A percentile compares a stretch with the other conserved stretches of the same genome.
These are phyloP conservation scores for Lactarius sp. DNA, from an alignment of 768 basidiomycete species.

Conservation along the genomic window DNA sequence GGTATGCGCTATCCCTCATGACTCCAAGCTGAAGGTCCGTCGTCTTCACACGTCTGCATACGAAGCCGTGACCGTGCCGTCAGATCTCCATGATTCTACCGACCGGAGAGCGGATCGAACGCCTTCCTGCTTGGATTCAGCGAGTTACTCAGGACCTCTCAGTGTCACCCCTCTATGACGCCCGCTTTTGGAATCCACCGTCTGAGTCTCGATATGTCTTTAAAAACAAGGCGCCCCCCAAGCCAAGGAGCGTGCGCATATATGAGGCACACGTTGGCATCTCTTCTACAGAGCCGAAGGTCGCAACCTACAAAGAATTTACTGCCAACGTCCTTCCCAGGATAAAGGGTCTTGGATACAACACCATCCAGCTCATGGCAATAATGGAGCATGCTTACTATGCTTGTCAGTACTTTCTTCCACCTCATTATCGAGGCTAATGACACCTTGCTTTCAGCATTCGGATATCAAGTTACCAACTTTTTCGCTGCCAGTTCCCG, in stretches of 20 bases:
- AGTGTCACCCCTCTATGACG: slow-evolving; percentile 90
- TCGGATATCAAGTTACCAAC: slow-evolving; percentile 96
- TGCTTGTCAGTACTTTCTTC: slow-evolving; percentile 59
- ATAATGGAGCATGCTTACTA: slow-evolving; percentile 98
- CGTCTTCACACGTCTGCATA: neutral
- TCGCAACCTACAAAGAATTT: slow-evolving; percentile 96
- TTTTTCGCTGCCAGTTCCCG: slow-evolving; percentile 97
- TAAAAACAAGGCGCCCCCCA: slow-evolving; percentile 68
- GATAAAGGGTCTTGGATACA: slow-evolving; percentile 91
- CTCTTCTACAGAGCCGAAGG: slow-evolving; percentile 78
- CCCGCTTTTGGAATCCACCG: slow-evolving; percentile 98
- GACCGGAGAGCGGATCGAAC: slow-evolving; percentile 76
- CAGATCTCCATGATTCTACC: slow-evolving; percentile 92
- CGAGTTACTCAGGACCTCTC: slow-evolving; percentile 92
- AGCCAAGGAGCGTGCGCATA: slow-evolving; percentile 66
- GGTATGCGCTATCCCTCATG: slow-evolving; percentile 82
- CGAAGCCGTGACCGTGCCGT: neutral
- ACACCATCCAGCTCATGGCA: slow-evolving; percentile 97
- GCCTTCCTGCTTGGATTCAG: slow-evolving; percentile 89
- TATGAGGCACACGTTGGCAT: slow-evolving; percentile 99
- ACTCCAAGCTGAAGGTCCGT: slow-evolving; percentile 83
- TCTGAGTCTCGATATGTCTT: slow-evolving; percentile 66
- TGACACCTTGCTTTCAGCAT: slow-evolving; percentile 49
- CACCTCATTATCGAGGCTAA: slow-evolving; percentile 8
- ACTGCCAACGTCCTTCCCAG: slow-evolving; percentile 77